Evolutionary conservation across 2,329 filamentous ascomycete species (phyloP).

Genomic region (Paracamarosporium sp.): DNA sequence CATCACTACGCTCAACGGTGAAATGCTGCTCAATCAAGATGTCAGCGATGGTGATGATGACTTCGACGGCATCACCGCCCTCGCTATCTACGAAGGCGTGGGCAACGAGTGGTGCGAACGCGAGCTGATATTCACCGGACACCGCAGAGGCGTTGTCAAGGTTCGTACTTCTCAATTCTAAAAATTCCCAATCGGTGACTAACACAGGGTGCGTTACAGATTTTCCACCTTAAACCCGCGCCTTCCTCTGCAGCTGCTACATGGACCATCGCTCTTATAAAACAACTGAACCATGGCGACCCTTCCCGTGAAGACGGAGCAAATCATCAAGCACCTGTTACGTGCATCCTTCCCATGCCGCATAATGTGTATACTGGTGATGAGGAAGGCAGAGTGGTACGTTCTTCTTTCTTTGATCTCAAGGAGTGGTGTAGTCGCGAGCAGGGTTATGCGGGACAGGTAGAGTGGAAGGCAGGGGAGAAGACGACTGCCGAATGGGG

Average conservation of each 20-base stretch:
- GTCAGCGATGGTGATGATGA: slow-evolving; percentile 71
- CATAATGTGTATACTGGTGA: slow-evolving; percentile 91
- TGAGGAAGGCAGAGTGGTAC: slow-evolving; percentile 80
- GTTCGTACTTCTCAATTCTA: slow-evolving; percentile 37
- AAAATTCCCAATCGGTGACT: background rate
- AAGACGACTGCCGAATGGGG: slow-evolving; percentile 9
- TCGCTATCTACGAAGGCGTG: slow-evolving; percentile 90
- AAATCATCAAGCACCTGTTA: slow-evolving; percentile 72
- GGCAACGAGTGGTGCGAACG: slow-evolving; percentile 92
- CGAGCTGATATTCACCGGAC: slow-evolving; percentile 87
- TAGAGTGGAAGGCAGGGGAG: slow-evolving; percentile 21
- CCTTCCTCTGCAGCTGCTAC: slow-evolving; percentile 55
- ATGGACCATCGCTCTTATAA: slow-evolving; percentile 80
- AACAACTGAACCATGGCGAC: slow-evolving; percentile 82
- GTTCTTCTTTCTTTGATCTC: slow-evolving; percentile 21
- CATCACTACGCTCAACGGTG: slow-evolving; percentile 88
- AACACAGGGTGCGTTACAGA: too few relatives aligned
- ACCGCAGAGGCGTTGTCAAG: slow-evolving; percentile 82
- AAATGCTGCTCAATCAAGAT: slow-evolving; percentile 80
- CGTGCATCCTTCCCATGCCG: slow-evolving; percentile 83
- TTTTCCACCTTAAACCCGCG: slow-evolving; percentile 64
- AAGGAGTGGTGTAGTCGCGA: slow-evolving; percentile 13
- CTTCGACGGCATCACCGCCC: slow-evolving; percentile 75
- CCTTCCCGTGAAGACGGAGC: slow-evolving; percentile 65
- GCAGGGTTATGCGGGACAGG: slow-evolving; percentile 12